A percentile compares a stretch with the other conserved stretches of the same genome.
Evolutionary conservation across 2,329 filamentous ascomycete species (phyloP).

Genomic region (Sclerotinia spermophila): DNA sequence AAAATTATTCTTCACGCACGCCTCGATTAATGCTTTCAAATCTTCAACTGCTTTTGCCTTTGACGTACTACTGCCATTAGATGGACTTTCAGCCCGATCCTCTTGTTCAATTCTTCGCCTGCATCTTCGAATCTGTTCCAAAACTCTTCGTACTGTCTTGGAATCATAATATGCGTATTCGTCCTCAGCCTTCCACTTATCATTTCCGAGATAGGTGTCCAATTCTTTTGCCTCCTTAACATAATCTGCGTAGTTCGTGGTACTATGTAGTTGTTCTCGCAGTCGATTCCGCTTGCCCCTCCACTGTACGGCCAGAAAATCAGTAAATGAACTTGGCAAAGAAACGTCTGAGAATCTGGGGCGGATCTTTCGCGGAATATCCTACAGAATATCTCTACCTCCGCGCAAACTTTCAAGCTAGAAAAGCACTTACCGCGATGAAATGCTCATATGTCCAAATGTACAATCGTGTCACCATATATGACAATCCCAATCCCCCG

Average conservation of each 20-base stretch:
- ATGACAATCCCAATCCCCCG: conserved; percentile 65
- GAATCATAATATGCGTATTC: conserved; percentile 84
- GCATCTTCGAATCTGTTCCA: conserved; percentile 67
- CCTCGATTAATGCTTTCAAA: conserved; percentile 73
- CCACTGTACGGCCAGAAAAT: conserved; percentile 72
- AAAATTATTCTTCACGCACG: conserved; percentile 97
- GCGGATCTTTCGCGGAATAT: neutral
- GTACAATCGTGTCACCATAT: conserved; percentile 80
- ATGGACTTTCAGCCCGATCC: conserved; percentile 44
- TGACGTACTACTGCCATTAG: conserved; percentile 38
- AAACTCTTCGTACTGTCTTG: conserved; percentile 73
- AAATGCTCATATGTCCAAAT: conserved; percentile 76
- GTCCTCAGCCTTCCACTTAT: conserved; percentile 74
- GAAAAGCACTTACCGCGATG: conserved; percentile 15
- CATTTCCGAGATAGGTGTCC: conserved; percentile 76
- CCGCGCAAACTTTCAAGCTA: neutral
- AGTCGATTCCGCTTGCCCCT: conserved; percentile 71
- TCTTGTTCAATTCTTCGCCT: conserved; percentile 53
- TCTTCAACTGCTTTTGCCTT: conserved; percentile 63
- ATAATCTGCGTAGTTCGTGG: conserved; percentile 80
- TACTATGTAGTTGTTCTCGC: conserved; percentile 65
- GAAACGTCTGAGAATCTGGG: neutral
- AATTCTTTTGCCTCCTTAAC: conserved; percentile 72
- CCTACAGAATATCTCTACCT: neutral
- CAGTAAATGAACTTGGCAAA: neutral